Evolutionary conservation across 345 rosid species (phyloP).

Genomic region (Pseudoturritis turrita): DNA sequence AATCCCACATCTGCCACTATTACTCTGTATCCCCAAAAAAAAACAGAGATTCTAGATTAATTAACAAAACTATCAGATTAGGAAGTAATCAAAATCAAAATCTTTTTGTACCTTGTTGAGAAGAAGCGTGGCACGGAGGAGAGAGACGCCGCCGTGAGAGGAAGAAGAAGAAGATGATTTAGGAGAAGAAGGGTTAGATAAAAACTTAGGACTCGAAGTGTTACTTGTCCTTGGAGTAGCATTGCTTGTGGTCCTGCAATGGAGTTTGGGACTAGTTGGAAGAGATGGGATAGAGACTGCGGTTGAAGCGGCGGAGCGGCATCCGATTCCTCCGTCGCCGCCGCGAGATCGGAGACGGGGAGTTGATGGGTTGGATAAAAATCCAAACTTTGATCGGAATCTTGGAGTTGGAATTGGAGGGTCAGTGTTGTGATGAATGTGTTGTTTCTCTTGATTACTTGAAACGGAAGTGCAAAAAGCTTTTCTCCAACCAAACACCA

Average conservation of each 20-base stretch:
- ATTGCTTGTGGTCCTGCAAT: conserved; percentile 42
- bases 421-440: neutral
- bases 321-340: conserved; percentile 39
- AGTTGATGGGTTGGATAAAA: conserved; percentile 76
- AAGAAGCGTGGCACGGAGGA: conserved; percentile 27
- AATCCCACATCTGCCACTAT: conserved; percentile 56
- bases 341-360: conserved; percentile 55
- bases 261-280: conserved; percentile 69
- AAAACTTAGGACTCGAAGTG: conserved; percentile 40
- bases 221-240: conserved; percentile 34
- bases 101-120: conserved; percentile 17
- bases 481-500: conserved; percentile 39
- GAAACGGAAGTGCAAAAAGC: conserved; percentile 64
- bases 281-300: conserved; percentile 40
- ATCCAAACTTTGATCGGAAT: conserved; percentile 57
- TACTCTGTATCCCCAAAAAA: conserved; percentile 28
- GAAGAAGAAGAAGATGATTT: conserved; percentile 65
- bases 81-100: neutral
- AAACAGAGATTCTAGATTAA: neutral
- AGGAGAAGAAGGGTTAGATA: conserved; percentile 74
- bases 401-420: conserved; percentile 36
- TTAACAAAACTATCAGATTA: neutral
- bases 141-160: conserved; percentile 49
- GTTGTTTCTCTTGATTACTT: conserved; percentile 41
- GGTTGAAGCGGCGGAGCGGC: conserved; percentile 44